Evolutionary conservation across 2,329 filamentous ascomycete genomes (phyloP).

Genomic region (Bipolaris cookei): DNA sequence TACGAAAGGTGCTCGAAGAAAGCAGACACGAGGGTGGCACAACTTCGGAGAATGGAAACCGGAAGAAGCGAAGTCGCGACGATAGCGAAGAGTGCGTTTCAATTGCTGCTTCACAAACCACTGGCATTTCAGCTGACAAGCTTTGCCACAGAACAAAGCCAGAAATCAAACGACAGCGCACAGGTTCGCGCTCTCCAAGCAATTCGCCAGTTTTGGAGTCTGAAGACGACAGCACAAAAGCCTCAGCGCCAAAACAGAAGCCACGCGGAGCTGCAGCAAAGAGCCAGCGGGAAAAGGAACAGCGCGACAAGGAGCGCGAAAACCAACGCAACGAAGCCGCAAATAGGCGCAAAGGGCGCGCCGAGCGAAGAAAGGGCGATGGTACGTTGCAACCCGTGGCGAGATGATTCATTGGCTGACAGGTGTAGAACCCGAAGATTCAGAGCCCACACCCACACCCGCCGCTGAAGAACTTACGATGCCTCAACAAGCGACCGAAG

Average conservation of each 20-base stretch:
- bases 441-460: slow-evolving; percentile 32
- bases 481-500: slow-evolving; percentile 30
- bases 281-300: slow-evolving; percentile 66
- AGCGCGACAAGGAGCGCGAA: slow-evolving; percentile 71
- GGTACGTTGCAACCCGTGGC: slow-evolving; percentile 59
- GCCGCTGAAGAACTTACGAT: slow-evolving; percentile 39
- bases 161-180: slow-evolving; percentile 80
- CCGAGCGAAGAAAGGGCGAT: slow-evolving; percentile 80
- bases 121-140: slow-evolving; percentile 34
- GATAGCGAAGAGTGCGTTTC: slow-evolving; percentile 89
- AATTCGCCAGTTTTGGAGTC: slow-evolving; percentile 67
- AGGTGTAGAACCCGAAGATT: slow-evolving; percentile 37
- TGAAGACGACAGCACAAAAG: slow-evolving; percentile 67
- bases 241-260: slow-evolving; percentile 54
- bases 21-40: slow-evolving; percentile 81
- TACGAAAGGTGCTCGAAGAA: slow-evolving; percentile 89
- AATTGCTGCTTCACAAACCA: slow-evolving; percentile 14
- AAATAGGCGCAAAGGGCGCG: slow-evolving; percentile 79
- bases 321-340: slow-evolving; percentile 74
- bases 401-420: slow-evolving; percentile 31
- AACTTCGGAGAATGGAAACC: slow-evolving; percentile 61
- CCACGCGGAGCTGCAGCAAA: slow-evolving; percentile 55
- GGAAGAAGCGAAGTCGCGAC: slow-evolving; percentile 84
- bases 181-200: slow-evolving; percentile 59
- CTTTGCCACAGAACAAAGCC: slow-evolving; percentile 67